Percentiles rank a stretch among this genome's conserved stretches.
Evolutionary conservation across 2,329 filamentous ascomycete species (phyloP).

Genomic region (Fusarium zealandicum): DNA sequence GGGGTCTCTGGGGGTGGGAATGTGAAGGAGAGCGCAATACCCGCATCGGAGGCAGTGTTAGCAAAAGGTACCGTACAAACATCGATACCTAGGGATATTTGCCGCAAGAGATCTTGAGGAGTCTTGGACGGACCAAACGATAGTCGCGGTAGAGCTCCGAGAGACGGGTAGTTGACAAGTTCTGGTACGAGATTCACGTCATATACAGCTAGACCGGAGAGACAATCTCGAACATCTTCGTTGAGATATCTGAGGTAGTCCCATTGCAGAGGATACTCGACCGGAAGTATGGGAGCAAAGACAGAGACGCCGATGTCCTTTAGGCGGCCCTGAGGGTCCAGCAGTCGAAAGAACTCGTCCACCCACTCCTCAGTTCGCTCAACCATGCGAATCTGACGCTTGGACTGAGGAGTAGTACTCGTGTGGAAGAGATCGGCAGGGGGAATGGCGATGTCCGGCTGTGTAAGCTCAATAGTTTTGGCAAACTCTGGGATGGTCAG

Average conservation of each 20-base stretch:
- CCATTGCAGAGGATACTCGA: conserved; percentile 77
- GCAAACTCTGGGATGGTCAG: conserved; percentile 75
- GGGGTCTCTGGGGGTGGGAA: conserved; percentile 62
- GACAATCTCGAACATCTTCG: conserved; percentile 62
- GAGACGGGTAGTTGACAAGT: conserved; percentile 60
- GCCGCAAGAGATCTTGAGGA: conserved; percentile 79
- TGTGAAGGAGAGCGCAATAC: conserved; percentile 80
- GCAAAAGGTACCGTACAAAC: conserved; percentile 81
- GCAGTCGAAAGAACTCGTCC: conserved; percentile 65
- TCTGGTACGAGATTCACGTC: conserved; percentile 73
- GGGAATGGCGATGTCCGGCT: conserved; percentile 81
- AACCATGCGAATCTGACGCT: conserved; percentile 82
- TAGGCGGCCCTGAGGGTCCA: conserved; percentile 38
- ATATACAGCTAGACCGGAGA: conserved; percentile 81
- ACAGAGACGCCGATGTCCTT: conserved; percentile 51
- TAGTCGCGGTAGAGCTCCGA: conserved; percentile 73
- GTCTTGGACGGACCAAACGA: conserved; percentile 73
- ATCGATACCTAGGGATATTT: conserved; percentile 80
- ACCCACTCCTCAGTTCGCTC: conserved; percentile 88
- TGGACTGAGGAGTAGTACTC: conserved; percentile 65
- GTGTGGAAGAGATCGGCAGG: conserved; percentile 72
- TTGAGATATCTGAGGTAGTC: conserved; percentile 79
- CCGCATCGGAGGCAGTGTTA: conserved; percentile 77
- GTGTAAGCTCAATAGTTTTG: conserved; percentile 67
- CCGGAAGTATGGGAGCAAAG: conserved; percentile 75